Conservation (phyloP, 2,329 filamentous ascomycete genomes). For the Chaetomium sp. region DNA sequence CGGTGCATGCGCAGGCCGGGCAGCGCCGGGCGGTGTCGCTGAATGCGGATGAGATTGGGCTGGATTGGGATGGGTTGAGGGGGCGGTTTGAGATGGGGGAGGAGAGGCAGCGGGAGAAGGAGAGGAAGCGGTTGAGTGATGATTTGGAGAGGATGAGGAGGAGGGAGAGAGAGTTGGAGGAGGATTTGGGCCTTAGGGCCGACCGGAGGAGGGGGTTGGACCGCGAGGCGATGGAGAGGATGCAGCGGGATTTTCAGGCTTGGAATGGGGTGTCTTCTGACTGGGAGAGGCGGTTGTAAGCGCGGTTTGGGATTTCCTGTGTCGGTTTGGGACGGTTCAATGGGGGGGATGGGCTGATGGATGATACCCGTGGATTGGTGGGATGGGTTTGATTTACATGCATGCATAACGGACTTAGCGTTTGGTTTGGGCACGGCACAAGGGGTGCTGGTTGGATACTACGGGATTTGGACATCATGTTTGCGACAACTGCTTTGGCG, state of each 20-base stretch:
- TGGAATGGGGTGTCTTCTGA: slow-evolving; percentile 1
- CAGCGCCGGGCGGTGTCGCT: slow-evolving; percentile 14
- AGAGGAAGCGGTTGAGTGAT: slow-evolving; percentile 25
- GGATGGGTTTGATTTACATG: background rate
- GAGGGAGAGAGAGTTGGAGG: slow-evolving; percentile 17
- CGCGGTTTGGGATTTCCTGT: background rate
- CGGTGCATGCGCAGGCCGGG: slow-evolving; percentile 11
- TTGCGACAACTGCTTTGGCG: background rate
- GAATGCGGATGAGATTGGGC: slow-evolving; percentile 1
- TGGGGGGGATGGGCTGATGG: background rate
- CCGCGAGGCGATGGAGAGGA: slow-evolving; percentile 14
- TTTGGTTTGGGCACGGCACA: background rate
- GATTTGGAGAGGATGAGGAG: slow-evolving; percentile 24
- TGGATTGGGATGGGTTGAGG: slow-evolving; percentile 19
- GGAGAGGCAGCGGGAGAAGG: slow-evolving; percentile 5
- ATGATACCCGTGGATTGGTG: slow-evolving; percentile 14
- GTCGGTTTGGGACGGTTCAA: background rate
- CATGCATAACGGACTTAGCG: background rate
- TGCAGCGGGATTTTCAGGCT: slow-evolving; percentile 10
- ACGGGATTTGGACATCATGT: background rate
- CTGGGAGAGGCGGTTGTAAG: background rate
- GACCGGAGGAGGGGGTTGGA: slow-evolving; percentile 11
- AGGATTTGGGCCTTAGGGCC: background rate
- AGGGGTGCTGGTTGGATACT: background rate
- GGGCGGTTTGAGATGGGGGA: slow-evolving; percentile 4